These are phyloP conservation scores for Fusarium nanum DNA, from an alignment of 2,329 filamentous ascomycete genomes.

Conservation along the genomic window DNA sequence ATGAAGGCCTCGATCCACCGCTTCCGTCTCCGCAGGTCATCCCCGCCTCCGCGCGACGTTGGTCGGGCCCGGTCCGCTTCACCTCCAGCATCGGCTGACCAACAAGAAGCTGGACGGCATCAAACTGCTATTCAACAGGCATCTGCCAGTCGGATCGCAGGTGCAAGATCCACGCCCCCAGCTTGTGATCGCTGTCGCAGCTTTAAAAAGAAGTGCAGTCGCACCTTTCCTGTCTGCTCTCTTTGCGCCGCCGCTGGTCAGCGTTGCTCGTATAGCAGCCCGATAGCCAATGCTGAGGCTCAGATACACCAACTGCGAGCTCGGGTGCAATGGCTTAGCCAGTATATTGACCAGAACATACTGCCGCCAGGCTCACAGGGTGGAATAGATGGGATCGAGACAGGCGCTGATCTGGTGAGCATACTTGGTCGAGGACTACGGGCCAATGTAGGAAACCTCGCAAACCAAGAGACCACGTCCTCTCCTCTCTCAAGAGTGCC, in stretches of 20 bases:
- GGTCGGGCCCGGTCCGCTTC: constrained; percentile 48
- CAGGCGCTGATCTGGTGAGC: constrained; percentile 48
- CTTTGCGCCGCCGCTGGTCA: constrained; percentile 55
- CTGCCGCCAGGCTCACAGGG: constrained; percentile 30
- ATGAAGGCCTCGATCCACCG: constrained; percentile 47
- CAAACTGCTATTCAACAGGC: constrained; percentile 4
- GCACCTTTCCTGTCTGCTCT: constrained; percentile 55
- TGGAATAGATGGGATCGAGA: constrained; percentile 53
- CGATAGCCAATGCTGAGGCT: constrained; percentile 49
- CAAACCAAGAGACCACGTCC: constrained; percentile 16
- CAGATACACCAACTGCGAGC: constrained; percentile 54
- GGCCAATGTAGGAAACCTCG: not conserved
- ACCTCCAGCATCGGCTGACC: constrained; percentile 38
- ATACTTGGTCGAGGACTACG: constrained; percentile 17
- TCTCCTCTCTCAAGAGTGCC: constrained; percentile 25
- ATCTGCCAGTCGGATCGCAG: not conserved
- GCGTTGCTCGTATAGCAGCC: constrained; percentile 51
- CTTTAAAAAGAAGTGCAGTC: constrained; percentile 60
- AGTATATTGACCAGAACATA: constrained; percentile 52
- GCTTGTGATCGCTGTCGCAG: constrained; percentile 58
- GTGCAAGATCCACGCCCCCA: constrained; percentile 30
- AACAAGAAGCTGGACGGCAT: constrained; percentile 36
- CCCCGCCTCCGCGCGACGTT: constrained; percentile 41
- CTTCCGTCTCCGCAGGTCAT: constrained; percentile 43
- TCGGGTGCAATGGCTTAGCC: constrained; percentile 56